A percentile compares a stretch with the other conserved stretches of the same genome.
Conservation (phyloP, 1,139 yeast genomes). For the Yamadazyma dushanensis region DNA sequence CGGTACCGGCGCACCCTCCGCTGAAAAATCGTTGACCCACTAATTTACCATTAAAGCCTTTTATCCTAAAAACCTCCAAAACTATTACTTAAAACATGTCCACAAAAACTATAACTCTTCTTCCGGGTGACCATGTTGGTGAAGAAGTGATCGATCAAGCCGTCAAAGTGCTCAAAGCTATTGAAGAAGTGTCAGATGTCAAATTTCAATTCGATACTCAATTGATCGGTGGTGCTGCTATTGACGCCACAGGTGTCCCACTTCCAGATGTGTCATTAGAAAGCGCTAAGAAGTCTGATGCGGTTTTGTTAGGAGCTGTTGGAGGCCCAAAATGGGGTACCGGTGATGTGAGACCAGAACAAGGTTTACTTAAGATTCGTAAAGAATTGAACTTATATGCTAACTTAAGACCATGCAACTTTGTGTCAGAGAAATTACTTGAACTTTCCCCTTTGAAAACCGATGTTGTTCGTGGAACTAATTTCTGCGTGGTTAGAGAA, state of each 20-base stretch:
- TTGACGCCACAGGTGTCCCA: constrained; percentile 93
- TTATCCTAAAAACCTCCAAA: background rate
- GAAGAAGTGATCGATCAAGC: constrained; percentile 89
- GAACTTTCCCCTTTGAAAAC: constrained; percentile 86
- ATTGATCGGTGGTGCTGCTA: constrained; percentile 96
- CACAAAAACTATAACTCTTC: constrained; percentile 71
- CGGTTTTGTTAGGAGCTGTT: constrained; percentile 93
- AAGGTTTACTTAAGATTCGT: constrained; percentile 89
- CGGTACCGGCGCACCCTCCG: constrained; percentile 7
- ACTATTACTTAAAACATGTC: background rate
- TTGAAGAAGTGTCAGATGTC: constrained; percentile 58
- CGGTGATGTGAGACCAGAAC: constrained; percentile 93
- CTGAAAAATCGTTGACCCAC: background rate
- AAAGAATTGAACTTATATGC: constrained; percentile 94
- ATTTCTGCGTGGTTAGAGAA: constrained; percentile 91
- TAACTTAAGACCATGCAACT: constrained; percentile 93
- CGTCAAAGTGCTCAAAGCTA: constrained; percentile 81
- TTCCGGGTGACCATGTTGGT: constrained; percentile 98
- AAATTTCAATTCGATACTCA: constrained; percentile 78
- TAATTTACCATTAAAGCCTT: background rate
- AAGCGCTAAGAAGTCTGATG: constrained; percentile 88
- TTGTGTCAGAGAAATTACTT: constrained; percentile 81
- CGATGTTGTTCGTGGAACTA: constrained; percentile 84
- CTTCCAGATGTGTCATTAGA: constrained; percentile 83
- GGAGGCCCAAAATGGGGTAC: constrained; percentile 99